Evolutionary conservation across 2,329 filamentous ascomycete genomes (phyloP).

Genomic region (Metarhizium rileyi): DNA sequence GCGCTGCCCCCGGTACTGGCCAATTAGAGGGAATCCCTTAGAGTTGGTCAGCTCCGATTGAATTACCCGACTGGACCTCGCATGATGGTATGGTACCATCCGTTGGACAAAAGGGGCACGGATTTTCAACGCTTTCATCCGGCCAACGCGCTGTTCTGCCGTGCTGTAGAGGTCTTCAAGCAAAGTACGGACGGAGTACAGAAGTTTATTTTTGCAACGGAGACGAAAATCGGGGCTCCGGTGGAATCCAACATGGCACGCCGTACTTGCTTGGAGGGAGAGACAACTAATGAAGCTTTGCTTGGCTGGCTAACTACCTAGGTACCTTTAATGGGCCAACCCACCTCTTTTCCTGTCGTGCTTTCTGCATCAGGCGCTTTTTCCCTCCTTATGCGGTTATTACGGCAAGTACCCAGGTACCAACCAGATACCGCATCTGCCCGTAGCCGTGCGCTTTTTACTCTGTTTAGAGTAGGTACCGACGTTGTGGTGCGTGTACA

Average conservation of each 20-base stretch:
- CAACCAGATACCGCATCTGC: no score
- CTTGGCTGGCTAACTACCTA: no score
- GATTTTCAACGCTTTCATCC: no score
- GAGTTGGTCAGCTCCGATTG: background rate
- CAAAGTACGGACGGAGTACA: background rate
- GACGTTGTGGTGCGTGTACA: no score
- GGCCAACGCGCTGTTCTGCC: no score
- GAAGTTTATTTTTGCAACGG: background rate
- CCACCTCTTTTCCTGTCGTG: background rate
- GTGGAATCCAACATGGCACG: conserved; percentile 5
- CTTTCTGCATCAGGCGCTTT: background rate
- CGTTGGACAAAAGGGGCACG: background rate
- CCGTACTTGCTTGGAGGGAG: no score
- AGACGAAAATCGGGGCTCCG: background rate
- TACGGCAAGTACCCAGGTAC: no score
- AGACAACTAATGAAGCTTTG: background rate
- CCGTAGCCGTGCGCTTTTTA: no score
- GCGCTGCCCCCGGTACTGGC: background rate
- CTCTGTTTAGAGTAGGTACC: no score
- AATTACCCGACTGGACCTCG: background rate
- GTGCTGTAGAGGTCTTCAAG: no score
- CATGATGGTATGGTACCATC: background rate
- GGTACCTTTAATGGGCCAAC: no score
- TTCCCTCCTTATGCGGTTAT: no score
- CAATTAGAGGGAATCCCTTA: background rate